Conservation (phyloP, 805 yeast genomes). For the Tanozyma kutaoensis region DNA sequence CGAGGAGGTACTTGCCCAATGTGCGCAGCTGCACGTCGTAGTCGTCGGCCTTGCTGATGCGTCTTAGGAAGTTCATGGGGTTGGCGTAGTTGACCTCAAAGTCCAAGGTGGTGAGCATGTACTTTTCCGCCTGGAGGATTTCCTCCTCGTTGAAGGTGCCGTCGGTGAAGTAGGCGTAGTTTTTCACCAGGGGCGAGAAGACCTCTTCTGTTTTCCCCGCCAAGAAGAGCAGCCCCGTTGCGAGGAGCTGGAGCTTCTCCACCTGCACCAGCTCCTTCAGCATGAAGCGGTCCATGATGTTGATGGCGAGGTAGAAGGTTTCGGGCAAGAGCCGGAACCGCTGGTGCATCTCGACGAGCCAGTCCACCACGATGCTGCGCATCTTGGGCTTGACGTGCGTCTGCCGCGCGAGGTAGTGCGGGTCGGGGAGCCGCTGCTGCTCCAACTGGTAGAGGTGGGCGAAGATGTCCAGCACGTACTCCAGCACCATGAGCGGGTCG, state of each 20-base stretch:
- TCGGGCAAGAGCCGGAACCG: constrained; percentile 77
- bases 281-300: constrained; percentile 80
- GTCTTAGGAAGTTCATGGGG: constrained; percentile 79
- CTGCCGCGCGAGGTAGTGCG: constrained; percentile 54
- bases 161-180: constrained; percentile 80
- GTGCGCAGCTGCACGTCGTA: constrained; percentile 78
- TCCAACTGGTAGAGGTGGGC: constrained; percentile 66
- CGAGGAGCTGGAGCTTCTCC: constrained; percentile 71
- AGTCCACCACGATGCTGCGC: constrained; percentile 83
- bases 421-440: constrained; percentile 55
- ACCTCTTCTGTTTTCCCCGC: constrained; percentile 95
- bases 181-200: constrained; percentile 70
- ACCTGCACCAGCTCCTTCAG: constrained; percentile 61
- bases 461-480: constrained; percentile 81
- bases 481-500: constrained; percentile 81
- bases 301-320: constrained; percentile 70
- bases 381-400: constrained; percentile 63
- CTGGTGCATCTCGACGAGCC: constrained; percentile 84
- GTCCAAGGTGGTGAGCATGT: constrained; percentile 54
- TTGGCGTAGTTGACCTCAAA: constrained; percentile 77
- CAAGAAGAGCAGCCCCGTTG: constrained; percentile 74
- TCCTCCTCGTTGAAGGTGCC: constrained; percentile 74
- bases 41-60: constrained; percentile 84
- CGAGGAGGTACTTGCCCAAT: constrained; percentile 72
- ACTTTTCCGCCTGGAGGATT: constrained; percentile 72